Percentiles rank a stretch among this genome's conserved stretches.
Conservation (phyloP, 2,329 filamentous ascomycete species). For the Pseudogymnoascus verrucosus region DNA sequence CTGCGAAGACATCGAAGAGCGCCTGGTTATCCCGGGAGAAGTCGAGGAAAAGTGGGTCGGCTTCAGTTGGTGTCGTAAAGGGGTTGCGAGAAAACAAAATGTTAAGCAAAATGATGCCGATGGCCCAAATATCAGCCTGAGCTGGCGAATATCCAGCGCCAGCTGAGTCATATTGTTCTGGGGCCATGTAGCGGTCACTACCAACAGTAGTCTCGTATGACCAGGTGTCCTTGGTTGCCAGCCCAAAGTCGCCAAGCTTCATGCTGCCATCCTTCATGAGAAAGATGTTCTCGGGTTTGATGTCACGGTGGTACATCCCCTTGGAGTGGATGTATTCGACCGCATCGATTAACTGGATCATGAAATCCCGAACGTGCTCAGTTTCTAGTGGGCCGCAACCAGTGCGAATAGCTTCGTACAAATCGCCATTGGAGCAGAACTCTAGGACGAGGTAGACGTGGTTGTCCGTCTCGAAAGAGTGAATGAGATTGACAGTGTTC, state of each 20-base stretch:
- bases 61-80: conserved; percentile 81
- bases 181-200: conserved; percentile 98
- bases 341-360: conserved; percentile 86
- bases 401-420: conserved; percentile 93
- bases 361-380: conserved; percentile 93
- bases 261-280: conserved; percentile 75
- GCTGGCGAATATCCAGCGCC: conserved; percentile 84
- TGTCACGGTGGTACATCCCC: conserved; percentile 91
- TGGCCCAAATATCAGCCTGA: conserved; percentile 92
- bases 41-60: conserved; percentile 89
- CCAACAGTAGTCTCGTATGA: conserved; percentile 89
- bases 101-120: conserved; percentile 94
- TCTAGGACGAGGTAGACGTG: conserved; percentile 91
- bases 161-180: conserved; percentile 90
- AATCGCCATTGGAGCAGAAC: conserved; percentile 88
- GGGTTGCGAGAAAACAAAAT: conserved; percentile 95
- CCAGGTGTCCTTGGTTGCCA: conserved; percentile 84
- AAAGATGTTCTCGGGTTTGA: conserved; percentile 99
- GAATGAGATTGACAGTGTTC: conserved; percentile 87
- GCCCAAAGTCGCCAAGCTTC: conserved; percentile 95
- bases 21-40: conserved; percentile 91
- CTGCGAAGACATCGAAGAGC: conserved; percentile 94
- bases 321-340: conserved; percentile 86
- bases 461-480: conserved; percentile 84
- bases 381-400: conserved; percentile 86